A percentile compares a stretch with the other conserved stretches of the same genome.
phyloP scores from a whole-genome alignment of 306 rosid genomes.

The Lithocarpus polystachyus region DNA sequence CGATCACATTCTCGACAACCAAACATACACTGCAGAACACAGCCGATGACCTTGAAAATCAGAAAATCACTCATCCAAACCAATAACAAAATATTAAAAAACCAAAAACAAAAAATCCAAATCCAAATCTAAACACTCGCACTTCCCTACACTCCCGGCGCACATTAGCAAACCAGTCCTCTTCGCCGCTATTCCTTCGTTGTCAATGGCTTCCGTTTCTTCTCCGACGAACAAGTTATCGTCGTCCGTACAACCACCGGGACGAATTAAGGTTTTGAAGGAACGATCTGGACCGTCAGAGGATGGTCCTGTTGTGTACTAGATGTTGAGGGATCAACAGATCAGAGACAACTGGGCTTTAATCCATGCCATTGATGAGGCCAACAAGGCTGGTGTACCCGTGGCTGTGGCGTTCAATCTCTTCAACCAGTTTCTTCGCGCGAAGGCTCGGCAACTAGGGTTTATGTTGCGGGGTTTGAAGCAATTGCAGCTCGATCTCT shows the following conservation, averaged over 20 bases:
- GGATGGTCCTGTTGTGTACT: slow-evolving; percentile 78
- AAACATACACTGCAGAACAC: slow-evolving; percentile 16
- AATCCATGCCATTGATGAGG: slow-evolving; percentile 74
- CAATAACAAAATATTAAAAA: too few species aligned
- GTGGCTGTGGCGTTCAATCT: slow-evolving; percentile 83
- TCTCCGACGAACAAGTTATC: background rate
- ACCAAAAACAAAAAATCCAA: too few species aligned
- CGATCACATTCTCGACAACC: slow-evolving; percentile 14
- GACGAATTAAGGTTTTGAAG: slow-evolving; percentile 58
- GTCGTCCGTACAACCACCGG: slow-evolving; percentile 32
- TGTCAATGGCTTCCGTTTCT: slow-evolving; percentile 38
- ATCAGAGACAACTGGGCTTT: slow-evolving; percentile 83
- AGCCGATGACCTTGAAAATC: background rate
- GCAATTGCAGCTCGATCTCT: slow-evolving; percentile 43
- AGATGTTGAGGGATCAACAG: slow-evolving; percentile 98
- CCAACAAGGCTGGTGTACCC: slow-evolving; percentile 61
- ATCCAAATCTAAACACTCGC: background rate
- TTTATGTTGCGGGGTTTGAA: slow-evolving; percentile 78
- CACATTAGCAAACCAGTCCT: slow-evolving; percentile 10
- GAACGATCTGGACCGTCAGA: slow-evolving; percentile 19
- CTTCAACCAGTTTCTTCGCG: slow-evolving; percentile 70
- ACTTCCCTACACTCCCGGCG: background rate
- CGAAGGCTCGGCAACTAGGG: slow-evolving; percentile 87
- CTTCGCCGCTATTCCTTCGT: background rate
- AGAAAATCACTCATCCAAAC: background rate